These are phyloP conservation scores for Pleurotus salmoneostramineus DNA, from an alignment of 768 basidiomycete species.

Conservation along the genomic window DNA sequence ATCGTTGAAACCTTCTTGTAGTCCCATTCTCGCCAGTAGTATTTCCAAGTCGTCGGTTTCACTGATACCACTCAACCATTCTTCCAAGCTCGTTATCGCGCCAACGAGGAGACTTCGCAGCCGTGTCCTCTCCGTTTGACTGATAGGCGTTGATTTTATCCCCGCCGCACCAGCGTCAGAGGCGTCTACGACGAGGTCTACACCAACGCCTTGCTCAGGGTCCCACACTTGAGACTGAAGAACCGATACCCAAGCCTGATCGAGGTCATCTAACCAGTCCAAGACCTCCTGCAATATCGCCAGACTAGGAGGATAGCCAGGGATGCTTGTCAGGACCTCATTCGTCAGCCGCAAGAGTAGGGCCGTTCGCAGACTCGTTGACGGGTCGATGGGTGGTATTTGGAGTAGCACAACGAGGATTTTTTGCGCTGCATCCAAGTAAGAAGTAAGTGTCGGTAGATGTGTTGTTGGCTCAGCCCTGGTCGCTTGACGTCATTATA, in stretches of 20 bases:
- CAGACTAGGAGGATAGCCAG: conserved; percentile 52
- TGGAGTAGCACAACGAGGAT: conserved; percentile 64
- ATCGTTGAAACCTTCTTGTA: conserved; percentile 62
- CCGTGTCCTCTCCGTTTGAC: conserved; percentile 71
- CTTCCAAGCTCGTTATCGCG: conserved; percentile 59
- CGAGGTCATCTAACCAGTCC: conserved; percentile 70
- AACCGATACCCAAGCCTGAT: conserved; percentile 69
- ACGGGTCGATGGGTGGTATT: conserved; percentile 72
- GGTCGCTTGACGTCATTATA: not conserved
- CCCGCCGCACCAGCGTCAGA: conserved; percentile 24
- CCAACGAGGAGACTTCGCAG: conserved; percentile 61
- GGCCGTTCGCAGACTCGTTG: conserved; percentile 59
- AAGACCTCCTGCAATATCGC: conserved; percentile 48
- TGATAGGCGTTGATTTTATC: conserved; percentile 45
- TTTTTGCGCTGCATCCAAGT: conserved; percentile 53
- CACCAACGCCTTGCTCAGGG: conserved; percentile 30
- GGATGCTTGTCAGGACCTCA: conserved; percentile 56
- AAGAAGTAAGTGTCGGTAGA: conserved; percentile 54
- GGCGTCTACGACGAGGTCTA: conserved; percentile 33
- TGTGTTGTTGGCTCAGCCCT: conserved; percentile 48
- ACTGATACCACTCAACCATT: conserved; percentile 49
- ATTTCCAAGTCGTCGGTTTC: conserved; percentile 28
- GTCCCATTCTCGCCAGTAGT: conserved; percentile 45
- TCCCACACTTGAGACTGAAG: conserved; percentile 69
- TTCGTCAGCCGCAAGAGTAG: conserved; percentile 72